These are phyloP conservation scores for Manihot esculenta DNA, from an alignment of 441 rosid genomes.

Conservation along the genomic window DNA sequence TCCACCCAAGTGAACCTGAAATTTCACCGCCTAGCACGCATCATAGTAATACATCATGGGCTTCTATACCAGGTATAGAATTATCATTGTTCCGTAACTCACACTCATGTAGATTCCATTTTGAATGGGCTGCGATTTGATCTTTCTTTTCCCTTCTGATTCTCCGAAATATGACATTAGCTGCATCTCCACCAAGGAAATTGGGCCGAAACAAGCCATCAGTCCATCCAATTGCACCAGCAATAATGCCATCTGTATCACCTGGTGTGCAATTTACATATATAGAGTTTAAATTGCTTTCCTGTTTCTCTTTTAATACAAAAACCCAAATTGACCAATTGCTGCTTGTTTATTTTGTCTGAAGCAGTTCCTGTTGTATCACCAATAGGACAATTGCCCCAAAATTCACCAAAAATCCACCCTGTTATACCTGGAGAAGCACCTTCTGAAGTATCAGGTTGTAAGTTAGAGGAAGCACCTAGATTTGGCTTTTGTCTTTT, in stretches of 20 bases:
- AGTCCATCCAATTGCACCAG: constrained; percentile 25
- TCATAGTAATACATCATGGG: constrained; percentile 32
- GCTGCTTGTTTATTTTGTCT: constrained; percentile 11
- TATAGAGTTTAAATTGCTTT: background rate
- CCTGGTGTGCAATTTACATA: constrained; percentile 25
- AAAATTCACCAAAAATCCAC: constrained; percentile 36
- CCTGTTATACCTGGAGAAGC: constrained; percentile 42
- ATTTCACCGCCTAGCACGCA: constrained; percentile 13
- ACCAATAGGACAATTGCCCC: constrained; percentile 33
- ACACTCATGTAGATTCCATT: constrained; percentile 3
- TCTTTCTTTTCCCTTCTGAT: background rate
- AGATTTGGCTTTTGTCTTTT: background rate
- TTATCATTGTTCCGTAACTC: constrained; percentile 10
- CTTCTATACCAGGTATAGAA: constrained; percentile 38
- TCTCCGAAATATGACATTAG: constrained; percentile 21
- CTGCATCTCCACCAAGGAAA: constrained; percentile 38
- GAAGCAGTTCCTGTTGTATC: constrained; percentile 37
- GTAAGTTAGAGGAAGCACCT: constrained; percentile 1
- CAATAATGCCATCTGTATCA: constrained; percentile 22
- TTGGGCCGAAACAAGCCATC: constrained; percentile 26
- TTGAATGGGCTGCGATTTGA: constrained; percentile 9
- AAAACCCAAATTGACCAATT: constrained; percentile 9
- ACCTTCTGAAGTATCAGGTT: constrained; percentile 54
- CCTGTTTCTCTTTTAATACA: background rate
- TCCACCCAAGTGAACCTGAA: constrained; percentile 19